A percentile compares a stretch with the other conserved stretches of the same genome.
phyloP scores from a whole-genome alignment of 306 rosid species.

The Medicago ruthenica region DNA sequence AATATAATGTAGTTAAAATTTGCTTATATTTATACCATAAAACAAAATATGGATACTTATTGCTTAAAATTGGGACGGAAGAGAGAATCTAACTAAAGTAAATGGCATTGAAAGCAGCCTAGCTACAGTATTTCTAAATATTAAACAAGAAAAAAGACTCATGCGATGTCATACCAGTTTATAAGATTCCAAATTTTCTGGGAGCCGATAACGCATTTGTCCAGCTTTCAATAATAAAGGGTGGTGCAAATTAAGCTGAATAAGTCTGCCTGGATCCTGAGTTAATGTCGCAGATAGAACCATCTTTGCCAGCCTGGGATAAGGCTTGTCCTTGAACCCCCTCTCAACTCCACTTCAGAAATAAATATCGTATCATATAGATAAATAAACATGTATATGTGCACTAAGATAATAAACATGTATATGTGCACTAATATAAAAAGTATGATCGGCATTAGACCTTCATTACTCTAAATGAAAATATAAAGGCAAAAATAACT shows the following conservation, averaged over 20 bases:
- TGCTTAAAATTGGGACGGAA: background rate
- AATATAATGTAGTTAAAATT: background rate
- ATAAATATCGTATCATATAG: background rate
- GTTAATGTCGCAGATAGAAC: constrained; percentile 88
- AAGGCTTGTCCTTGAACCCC: constrained; percentile 76
- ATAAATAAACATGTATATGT: background rate
- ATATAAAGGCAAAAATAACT: background rate
- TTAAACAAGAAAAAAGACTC: constrained; percentile 15
- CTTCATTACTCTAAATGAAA: constrained; percentile 12
- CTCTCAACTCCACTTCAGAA: constrained; percentile 79
- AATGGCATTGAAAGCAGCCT: constrained; percentile 17
- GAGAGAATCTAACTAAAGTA: background rate
- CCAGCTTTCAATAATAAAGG: constrained; percentile 87
- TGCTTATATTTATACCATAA: background rate
- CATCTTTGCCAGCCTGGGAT: constrained; percentile 87
- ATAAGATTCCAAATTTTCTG: constrained; percentile 79
- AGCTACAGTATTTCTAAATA: background rate
- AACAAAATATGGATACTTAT: background rate
- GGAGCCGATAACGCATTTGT: constrained; percentile 77
- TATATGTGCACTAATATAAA: background rate
- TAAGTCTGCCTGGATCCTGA: constrained; percentile 89
- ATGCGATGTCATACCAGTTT: constrained; percentile 61
- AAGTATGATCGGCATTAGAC: background rate
- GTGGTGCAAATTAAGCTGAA: constrained; percentile 81
- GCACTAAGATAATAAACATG: background rate